phyloP scores from a whole-genome alignment of 163 green algal genomes.

The Scenedesmus sp. region DNA sequence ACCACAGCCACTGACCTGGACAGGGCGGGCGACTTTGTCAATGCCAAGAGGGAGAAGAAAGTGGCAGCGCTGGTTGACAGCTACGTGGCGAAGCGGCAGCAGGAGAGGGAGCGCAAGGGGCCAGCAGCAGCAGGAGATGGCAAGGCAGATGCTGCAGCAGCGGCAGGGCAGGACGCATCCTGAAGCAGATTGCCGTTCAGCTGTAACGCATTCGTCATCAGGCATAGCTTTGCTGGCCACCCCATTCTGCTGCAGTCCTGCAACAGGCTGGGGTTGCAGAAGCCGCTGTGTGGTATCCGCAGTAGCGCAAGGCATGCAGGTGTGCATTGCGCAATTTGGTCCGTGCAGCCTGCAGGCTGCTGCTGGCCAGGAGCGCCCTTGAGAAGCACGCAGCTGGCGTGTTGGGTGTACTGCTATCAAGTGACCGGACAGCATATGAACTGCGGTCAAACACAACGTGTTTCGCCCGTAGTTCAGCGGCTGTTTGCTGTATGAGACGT shows the following conservation, averaged over 20 bases:
- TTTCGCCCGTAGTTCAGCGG: background rate
- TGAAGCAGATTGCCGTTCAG: background rate
- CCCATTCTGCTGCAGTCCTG: too few species aligned
- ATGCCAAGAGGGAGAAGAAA: constrained; percentile 27
- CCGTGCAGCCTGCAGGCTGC: too few species aligned
- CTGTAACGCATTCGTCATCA: too few species aligned
- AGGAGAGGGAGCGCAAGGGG: constrained; percentile 1
- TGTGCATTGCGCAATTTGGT: too few species aligned
- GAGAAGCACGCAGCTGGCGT: too few species aligned
- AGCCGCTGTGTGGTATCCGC: background rate
- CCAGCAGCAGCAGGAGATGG: background rate
- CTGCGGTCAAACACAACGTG: too few species aligned
- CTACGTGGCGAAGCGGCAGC: constrained; percentile 21
- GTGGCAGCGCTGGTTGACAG: constrained; percentile 42
- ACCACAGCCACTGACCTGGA: background rate
- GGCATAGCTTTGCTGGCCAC: too few species aligned
- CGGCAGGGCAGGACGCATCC: background rate
- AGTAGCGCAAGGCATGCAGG: background rate
- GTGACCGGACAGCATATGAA: too few species aligned
- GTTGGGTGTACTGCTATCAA: too few species aligned
- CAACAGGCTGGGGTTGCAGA: background rate
- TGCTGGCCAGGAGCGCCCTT: too few species aligned
- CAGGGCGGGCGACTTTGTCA: background rate
- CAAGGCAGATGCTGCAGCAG: background rate
- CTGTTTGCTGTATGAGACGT: background rate